Conservation (phyloP, 225 moss, liverwort and hornwort genomes). For the Pseudisothecium myosuroides region DNA sequence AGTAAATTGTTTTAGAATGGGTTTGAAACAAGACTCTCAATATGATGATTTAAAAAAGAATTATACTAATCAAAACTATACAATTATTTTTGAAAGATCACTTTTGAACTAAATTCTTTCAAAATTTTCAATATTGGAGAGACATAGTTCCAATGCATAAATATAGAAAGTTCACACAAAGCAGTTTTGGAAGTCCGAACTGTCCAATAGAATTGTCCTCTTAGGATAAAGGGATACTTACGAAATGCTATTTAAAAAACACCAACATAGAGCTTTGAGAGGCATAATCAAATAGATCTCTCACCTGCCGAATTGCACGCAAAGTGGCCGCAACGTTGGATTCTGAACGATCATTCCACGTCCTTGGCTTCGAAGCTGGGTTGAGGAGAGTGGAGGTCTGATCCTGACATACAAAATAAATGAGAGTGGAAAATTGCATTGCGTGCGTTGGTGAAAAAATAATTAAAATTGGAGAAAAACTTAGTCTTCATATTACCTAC, state of each 20-base stretch:
- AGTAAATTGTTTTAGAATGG: not conserved
- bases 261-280: not conserved
- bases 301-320: slow-evolving; percentile 40
- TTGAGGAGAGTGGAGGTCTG: not conserved
- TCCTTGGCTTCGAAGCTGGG: slow-evolving; percentile 17
- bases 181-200: not conserved
- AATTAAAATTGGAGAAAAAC: not conserved
- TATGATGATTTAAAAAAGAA: not conserved
- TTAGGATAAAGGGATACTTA: not conserved
- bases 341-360: slow-evolving; percentile 36
- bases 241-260: not conserved
- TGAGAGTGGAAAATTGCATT: not conserved
- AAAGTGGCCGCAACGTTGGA: slow-evolving; percentile 40
- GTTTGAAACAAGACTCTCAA: too few species aligned
- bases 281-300: not conserved
- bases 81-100: not conserved
- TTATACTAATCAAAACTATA: not conserved
- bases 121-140: too few species aligned
- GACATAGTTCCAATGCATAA: not conserved
- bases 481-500: not conserved
- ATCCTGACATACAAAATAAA: not conserved
- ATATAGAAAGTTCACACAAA: not conserved
- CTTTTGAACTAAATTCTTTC: not conserved
- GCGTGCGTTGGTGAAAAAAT: not conserved
- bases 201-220: not conserved